Evolutionary conservation across 2,329 filamentous ascomycete genomes (phyloP).

Genomic region (Fulvia fulva): DNA sequence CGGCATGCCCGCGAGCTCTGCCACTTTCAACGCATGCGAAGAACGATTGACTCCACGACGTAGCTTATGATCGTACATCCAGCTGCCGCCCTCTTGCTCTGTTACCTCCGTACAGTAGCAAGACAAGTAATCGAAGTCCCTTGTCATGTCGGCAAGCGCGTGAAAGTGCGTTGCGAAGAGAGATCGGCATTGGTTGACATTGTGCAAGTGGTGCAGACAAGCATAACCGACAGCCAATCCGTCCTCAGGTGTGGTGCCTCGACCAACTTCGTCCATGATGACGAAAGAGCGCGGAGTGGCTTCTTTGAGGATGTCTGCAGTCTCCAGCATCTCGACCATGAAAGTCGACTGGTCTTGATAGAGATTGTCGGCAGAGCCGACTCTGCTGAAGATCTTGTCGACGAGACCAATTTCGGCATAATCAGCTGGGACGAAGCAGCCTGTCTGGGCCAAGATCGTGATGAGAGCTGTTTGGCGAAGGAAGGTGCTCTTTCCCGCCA

Average conservation of each 20-base stretch:
- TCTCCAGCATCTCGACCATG: slow-evolving; percentile 99
- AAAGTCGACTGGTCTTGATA: slow-evolving; percentile 94
- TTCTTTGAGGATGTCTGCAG: slow-evolving; percentile 79
- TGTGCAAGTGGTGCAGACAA: slow-evolving; percentile 76
- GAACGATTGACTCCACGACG: slow-evolving; percentile 76
- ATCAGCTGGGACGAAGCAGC: slow-evolving; percentile 85
- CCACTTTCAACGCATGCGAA: slow-evolving; percentile 95
- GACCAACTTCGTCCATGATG: slow-evolving; percentile 97
- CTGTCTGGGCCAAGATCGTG: slow-evolving; percentile 86
- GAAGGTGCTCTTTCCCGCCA: slow-evolving; percentile 97
- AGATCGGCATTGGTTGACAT: slow-evolving; percentile 70
- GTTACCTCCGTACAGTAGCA: slow-evolving; percentile 87
- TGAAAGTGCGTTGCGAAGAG: slow-evolving; percentile 98
- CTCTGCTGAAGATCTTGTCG: slow-evolving; percentile 90
- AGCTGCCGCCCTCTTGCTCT: slow-evolving; percentile 63
- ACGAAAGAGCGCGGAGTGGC: slow-evolving; percentile 81
- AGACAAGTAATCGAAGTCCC: slow-evolving; percentile 56
- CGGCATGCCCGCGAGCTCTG: slow-evolving; percentile 74
- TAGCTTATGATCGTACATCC: slow-evolving; percentile 82
- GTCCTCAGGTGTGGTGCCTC: slow-evolving; percentile 90
- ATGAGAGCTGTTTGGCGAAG: slow-evolving; percentile 93
- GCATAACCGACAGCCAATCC: slow-evolving; percentile 87
- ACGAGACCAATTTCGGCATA: slow-evolving; percentile 84
- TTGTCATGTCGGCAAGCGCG: slow-evolving; percentile 70
- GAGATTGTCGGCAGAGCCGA: slow-evolving; percentile 88